A percentile compares a stretch with the other conserved stretches of the same genome.
These are phyloP conservation scores for Deinandra increscens DNA, from an alignment of 129 eudicot genomes.

Conservation along the genomic window DNA sequence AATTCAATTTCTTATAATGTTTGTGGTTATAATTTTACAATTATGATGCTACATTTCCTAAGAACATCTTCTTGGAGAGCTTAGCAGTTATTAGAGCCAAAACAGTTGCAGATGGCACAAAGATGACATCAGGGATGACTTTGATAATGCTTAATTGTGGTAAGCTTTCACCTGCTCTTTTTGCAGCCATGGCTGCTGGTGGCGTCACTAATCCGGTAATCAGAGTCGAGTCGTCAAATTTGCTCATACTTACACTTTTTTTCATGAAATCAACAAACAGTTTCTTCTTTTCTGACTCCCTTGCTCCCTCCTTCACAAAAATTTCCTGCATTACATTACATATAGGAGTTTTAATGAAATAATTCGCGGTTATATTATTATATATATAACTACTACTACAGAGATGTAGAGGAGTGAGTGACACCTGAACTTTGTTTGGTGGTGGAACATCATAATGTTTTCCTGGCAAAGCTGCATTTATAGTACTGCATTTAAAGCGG, in stretches of 20 bases:
- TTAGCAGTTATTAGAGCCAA: constrained; percentile 84
- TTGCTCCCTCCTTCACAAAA: constrained; percentile 47
- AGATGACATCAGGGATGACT: constrained; percentile 75
- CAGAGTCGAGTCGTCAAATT: constrained; percentile 60
- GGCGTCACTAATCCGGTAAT: constrained; percentile 77
- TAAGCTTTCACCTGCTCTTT: constrained; percentile 75
- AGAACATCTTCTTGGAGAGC: constrained; percentile 64
- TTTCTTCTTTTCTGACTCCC: constrained; percentile 51
- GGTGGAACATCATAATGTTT: constrained; percentile 89
- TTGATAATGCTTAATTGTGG: constrained; percentile 77
- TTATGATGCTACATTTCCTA: constrained; percentile 45
- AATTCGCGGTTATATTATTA: too few species aligned
- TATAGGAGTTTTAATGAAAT: not conserved
- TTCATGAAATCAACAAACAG: constrained; percentile 65
- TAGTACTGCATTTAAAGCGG: constrained; percentile 48
- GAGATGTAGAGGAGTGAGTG: constrained; percentile 10
- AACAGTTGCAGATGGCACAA: constrained; percentile 85
- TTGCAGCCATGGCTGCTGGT: constrained; percentile 94
- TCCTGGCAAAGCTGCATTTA: constrained; percentile 88
- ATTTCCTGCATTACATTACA: constrained; percentile 39
- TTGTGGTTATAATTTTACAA: not conserved
- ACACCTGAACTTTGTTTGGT: constrained; percentile 60
- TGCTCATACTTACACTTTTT: constrained; percentile 47
- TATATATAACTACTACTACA: too few species aligned
- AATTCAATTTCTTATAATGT: not conserved